These are phyloP conservation scores for Pestalotiopsis sp. DNA, from an alignment of 2,329 filamentous ascomycete genomes.

Conservation along the genomic window DNA sequence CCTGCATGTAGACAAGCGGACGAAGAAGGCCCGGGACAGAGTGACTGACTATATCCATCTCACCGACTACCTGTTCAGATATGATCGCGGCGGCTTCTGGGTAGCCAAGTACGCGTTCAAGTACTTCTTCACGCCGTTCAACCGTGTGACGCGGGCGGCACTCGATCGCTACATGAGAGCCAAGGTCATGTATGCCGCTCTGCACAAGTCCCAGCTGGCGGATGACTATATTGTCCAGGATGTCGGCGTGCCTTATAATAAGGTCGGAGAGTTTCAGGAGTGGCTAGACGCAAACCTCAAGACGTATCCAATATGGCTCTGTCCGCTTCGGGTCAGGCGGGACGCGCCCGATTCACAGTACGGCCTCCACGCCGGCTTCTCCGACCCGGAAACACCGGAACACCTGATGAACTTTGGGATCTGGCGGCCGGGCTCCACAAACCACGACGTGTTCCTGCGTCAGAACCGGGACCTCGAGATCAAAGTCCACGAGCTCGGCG, in stretches of 20 bases:
- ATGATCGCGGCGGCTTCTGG: slow-evolving; percentile 73
- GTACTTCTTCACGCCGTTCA: slow-evolving; percentile 69
- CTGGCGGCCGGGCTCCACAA: slow-evolving; percentile 54
- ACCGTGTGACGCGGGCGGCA: slow-evolving; percentile 61
- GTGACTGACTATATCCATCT: slow-evolving; percentile 60
- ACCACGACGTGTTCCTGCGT: slow-evolving; percentile 48
- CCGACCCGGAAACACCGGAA: slow-evolving; percentile 37
- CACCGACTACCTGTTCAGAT: slow-evolving; percentile 70
- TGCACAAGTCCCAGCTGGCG: slow-evolving; percentile 63
- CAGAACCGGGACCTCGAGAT: slow-evolving; percentile 64
- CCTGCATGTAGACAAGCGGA: slow-evolving; percentile 59
- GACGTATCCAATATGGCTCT: slow-evolving; percentile 61
- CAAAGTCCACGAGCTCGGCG: slow-evolving; percentile 59
- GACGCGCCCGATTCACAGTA: slow-evolving; percentile 43
- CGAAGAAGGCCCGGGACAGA: slow-evolving; percentile 28
- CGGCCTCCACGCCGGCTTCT: slow-evolving; percentile 51
- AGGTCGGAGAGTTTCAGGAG: slow-evolving; percentile 44
- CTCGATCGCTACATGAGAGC: slow-evolving; percentile 66
- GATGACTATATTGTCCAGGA: slow-evolving; percentile 68
- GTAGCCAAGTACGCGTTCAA: slow-evolving; percentile 62
- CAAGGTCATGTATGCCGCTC: slow-evolving; percentile 65
- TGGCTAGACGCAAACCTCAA: slow-evolving; percentile 48
- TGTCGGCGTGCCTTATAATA: slow-evolving; percentile 52
- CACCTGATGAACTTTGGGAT: slow-evolving; percentile 63
- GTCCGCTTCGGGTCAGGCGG: slow-evolving; percentile 50